These are phyloP conservation scores for Trichoderma guizhouense DNA, from an alignment of 2,329 filamentous ascomycete genomes.

Conservation along the genomic window DNA sequence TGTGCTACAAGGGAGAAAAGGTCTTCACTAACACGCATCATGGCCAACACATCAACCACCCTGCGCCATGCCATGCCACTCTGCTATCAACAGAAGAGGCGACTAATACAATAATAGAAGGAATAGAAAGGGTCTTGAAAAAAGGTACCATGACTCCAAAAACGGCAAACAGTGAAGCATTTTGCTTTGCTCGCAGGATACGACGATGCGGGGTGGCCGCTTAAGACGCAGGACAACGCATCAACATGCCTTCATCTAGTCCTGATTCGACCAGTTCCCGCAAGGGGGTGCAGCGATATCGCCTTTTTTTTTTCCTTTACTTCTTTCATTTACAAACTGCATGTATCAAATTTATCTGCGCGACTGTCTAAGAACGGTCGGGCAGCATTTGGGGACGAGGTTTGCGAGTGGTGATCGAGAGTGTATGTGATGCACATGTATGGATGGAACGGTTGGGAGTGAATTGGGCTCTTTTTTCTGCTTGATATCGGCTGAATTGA, in stretches of 20 bases:
- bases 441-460: slow-evolving; percentile 12
- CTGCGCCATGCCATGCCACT: background rate
- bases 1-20: background rate
- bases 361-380: background rate
- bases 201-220: slow-evolving; percentile 9
- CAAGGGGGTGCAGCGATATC: background rate
- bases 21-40: background rate
- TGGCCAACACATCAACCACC: background rate
- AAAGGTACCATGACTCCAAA: background rate
- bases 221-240: slow-evolving; percentile 22
- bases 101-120: background rate
- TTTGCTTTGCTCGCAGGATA: background rate
- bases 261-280: background rate
- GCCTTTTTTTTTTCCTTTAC: background rate
- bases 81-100: background rate
- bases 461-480: slow-evolving; percentile 16
- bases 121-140: background rate
- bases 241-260: slow-evolving; percentile 6
- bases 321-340: background rate
- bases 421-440: background rate
- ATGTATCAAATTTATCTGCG: background rate
- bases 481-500: background rate
- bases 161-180: background rate
- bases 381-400: background rate
- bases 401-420: background rate